These are phyloP conservation scores for Cyclotella atomus DNA, from an alignment of 108 stramenopile species.

Conservation along the genomic window DNA sequence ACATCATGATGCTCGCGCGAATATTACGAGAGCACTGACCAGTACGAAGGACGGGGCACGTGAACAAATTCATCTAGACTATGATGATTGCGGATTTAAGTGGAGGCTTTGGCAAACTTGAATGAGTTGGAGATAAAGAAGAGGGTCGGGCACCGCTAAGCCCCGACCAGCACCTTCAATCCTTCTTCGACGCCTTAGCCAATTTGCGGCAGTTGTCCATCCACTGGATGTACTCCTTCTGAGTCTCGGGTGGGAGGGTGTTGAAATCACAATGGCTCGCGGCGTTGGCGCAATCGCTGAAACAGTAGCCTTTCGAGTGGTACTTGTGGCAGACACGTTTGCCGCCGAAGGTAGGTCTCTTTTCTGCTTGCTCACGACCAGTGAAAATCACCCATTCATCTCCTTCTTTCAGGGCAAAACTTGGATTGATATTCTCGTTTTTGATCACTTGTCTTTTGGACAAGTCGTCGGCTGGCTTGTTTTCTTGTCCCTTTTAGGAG, in stretches of 20 bases:
- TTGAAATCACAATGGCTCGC: background rate
- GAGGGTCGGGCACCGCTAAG: conserved; percentile 8
- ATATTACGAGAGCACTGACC: background rate
- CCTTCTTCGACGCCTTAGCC: background rate
- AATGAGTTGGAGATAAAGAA: background rate
- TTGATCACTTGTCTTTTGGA: background rate
- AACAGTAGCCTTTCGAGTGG: conserved; percentile 7
- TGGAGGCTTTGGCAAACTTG: background rate
- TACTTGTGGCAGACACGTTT: conserved; percentile 8
- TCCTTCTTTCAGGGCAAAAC: background rate
- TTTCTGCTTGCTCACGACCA: background rate
- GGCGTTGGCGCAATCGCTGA: conserved; percentile 5
- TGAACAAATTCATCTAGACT: too few species aligned
- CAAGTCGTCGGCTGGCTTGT: background rate
- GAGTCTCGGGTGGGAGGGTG: background rate
- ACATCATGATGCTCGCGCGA: background rate
- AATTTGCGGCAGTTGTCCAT: background rate
- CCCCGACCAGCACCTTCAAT: conserved; percentile 1
- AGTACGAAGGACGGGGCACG: background rate
- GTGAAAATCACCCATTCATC: background rate
- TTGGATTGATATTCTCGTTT: background rate
- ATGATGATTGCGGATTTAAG: too few species aligned
- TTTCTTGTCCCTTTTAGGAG: background rate
- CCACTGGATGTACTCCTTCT: background rate
- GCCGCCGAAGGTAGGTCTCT: background rate